Base-by-base conservation (phyloP, 768 basidiomycete species). In the Glaciozyma martinii region DNA sequence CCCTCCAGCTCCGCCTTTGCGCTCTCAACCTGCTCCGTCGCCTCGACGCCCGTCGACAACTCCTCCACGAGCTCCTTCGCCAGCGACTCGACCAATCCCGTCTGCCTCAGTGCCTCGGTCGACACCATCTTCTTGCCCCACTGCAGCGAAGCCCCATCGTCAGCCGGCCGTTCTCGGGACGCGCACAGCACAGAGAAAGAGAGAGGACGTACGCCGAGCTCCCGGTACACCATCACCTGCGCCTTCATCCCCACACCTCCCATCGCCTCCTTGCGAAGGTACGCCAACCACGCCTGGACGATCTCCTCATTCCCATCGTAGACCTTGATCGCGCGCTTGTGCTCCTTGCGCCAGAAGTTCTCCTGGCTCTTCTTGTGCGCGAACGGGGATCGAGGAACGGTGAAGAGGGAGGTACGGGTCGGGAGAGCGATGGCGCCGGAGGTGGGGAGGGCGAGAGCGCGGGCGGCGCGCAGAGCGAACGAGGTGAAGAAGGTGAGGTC, bases 311-410 rank as follows among this genome's bases (percentile, higher is more conserved):
- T 82, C 23, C 91, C 84, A 76, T 98, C 94, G 81, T 83, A 98
- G 0, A 91, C 88, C 77, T 91, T 93, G 78, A 98, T 84, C 46
- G 82, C 82, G 16, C 93, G 83, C 74, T 88, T 89, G 74, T 93
- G 88, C 60, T 86, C 85, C 72, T 80, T 82, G 32, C 89, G 80
- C 75, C 91, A 87, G 75, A 94, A 98, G 77, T 97, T 98, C 79
- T 98, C 92, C 77, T 97, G 92, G 23, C 82, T 79, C 77, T 94
- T 95, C 75, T 98, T 98, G 76, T 93, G 87, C 8, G 83, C 85
- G 74, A 98, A 98, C 15, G 94, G 93, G 5, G 84, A 82, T 43
- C 86, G 83, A 13, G 82, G 80, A 23, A 95, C 92, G 0, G 94
- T 95, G 85, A 89, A 90, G 15, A 95, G 78, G 7, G 82, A 80